Evolutionary conservation across 106 monocot species (phyloP), one percentile per base, ranked within the genome.

Genomic region (Allium fistulosum): DNA sequence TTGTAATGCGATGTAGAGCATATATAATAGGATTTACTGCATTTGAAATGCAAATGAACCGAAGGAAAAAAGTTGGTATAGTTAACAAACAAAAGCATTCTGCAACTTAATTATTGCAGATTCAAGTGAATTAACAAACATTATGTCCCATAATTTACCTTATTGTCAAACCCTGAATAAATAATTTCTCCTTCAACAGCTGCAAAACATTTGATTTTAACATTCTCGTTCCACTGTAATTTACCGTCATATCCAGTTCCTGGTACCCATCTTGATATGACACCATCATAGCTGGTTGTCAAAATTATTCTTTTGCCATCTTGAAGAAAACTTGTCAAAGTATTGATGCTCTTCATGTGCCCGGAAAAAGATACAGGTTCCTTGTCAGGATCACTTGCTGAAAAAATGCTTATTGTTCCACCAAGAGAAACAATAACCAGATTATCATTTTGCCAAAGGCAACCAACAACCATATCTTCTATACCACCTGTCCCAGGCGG

Each of bases 381-480:
- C 63, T 82, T 78, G 60, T 87, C 83, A 53, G 69, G 82, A 52
- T 93, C 65, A 47, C 79, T 79, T 68, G 89, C 92, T 68, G 87
- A 90, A 56, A 79, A 99, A 26, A 99, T 51, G 51, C 59, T 85
- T 51, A 99, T 79, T 15, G 71, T 70, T 51, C 99, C 99, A 74
- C 93, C 99, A 55, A 99, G 87, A 79, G 99, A 93, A 72, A 93
- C 85, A 52, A 83, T 81, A 18, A 99, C 81, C 46, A 99, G 92
- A 74, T 87, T 68, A 70, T 87, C 93, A 68, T 93, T 90, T 53
- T 77, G 93, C 99, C 99, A 99, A 15, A 99, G 87, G 71, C 99
- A 93, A 61, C 93, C 85, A 18, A 99, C 87, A 14, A 87, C 83
- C 99, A 99, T 99, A 57, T 99, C 99, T 67, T 99, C 93, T 37